Evolutionary conservation across 495 filamentous ascomycete species (phyloP).

Genomic region (Schizothecium vesticola): DNA sequence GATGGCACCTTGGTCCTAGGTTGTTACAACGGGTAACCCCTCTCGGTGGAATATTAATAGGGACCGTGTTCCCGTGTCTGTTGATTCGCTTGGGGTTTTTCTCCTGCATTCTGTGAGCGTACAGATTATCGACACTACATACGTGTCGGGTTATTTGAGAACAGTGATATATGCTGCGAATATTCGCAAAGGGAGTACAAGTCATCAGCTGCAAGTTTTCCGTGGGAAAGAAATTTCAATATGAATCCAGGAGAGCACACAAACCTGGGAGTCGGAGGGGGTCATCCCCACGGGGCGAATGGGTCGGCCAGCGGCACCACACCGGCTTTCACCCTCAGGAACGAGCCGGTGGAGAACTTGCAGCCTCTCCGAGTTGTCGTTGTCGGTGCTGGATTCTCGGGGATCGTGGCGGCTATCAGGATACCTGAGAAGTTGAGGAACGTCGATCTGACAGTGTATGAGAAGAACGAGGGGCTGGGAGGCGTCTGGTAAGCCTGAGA

Average conservation of each 20-base stretch:
- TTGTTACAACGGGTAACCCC: neutral
- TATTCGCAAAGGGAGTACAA: neutral
- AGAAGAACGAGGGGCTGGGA: slow-evolving; percentile 38
- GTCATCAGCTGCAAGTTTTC: neutral
- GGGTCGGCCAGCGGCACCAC: neutral
- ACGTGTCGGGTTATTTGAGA: no score
- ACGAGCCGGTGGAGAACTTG: slow-evolving; percentile 39
- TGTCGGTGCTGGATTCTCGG: slow-evolving; percentile 47
- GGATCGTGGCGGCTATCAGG: slow-evolving; percentile 40
- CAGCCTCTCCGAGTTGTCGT: slow-evolving; percentile 43
- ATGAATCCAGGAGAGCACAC: neutral
- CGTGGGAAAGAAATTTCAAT: neutral
- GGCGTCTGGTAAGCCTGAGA: slow-evolving; percentile 36
- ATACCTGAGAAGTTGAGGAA: slow-evolving; percentile 41
- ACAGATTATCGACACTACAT: no score
- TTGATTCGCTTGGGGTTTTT: neutral
- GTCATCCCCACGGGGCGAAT: neutral
- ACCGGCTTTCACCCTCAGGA: slow-evolving; percentile 30
- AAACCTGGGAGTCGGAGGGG: neutral
- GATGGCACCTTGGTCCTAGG: neutral
- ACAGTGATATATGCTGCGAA: neutral
- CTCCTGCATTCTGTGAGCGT: neutral
- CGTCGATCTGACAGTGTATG: slow-evolving; percentile 39
- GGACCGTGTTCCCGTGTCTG: neutral
- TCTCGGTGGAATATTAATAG: neutral